Conservation (phyloP, 768 basidiomycete genomes). For the Lentinus tigrinus region DNA sequence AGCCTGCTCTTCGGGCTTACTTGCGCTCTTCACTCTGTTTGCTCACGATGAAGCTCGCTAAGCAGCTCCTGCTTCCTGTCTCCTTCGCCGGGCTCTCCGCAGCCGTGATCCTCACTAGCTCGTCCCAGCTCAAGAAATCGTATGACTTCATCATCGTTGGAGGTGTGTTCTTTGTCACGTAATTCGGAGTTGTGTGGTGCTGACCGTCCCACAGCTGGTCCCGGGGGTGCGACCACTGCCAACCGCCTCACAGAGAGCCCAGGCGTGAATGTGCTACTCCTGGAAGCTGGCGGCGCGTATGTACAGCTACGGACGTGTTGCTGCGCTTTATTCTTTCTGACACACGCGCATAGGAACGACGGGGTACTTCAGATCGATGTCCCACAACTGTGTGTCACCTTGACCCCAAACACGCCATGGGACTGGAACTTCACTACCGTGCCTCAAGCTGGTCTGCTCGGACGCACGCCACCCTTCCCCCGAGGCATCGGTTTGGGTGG, state of each 20-base stretch:
- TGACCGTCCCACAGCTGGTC: background rate
- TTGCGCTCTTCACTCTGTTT: background rate
- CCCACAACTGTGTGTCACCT: background rate
- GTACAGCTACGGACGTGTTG: background rate
- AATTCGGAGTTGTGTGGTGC: background rate
- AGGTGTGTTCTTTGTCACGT: background rate
- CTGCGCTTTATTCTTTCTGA: too few species aligned
- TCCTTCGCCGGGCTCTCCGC: background rate
- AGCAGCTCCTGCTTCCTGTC: background rate
- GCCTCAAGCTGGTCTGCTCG: conserved; percentile 19
- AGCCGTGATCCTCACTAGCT: background rate
- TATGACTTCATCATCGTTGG: background rate
- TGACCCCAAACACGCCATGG: background rate
- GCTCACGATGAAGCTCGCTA: background rate
- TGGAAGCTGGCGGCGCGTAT: background rate
- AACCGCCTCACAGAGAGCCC: background rate
- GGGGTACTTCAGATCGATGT: background rate
- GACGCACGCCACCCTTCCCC: conserved; percentile 20
- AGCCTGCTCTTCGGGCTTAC: too few species aligned
- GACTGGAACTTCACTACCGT: conserved; percentile 29
- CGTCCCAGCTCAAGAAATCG: background rate
- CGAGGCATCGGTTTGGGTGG: conserved; percentile 26
- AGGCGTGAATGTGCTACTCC: background rate
- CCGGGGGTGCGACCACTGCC: background rate
- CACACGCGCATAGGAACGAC: background rate